Conservation (phyloP, 257 asterid genomes). For the Nicotiana attenuata region DNA sequence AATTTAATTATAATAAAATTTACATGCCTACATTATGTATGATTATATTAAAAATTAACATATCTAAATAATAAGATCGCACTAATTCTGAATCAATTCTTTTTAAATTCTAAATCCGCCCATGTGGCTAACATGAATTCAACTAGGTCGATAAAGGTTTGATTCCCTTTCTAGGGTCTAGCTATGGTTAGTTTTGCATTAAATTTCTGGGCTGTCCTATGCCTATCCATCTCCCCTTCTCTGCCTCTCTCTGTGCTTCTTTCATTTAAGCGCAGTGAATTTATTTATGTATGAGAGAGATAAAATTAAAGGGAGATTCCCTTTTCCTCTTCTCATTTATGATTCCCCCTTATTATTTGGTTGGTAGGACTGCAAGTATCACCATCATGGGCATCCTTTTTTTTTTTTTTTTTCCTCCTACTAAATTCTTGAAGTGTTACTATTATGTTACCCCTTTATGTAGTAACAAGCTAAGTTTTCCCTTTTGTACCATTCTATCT, state of each 20-base stretch:
- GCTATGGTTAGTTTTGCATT: slow-evolving; percentile 25
- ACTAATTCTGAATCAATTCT: neutral
- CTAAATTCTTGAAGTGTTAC: neutral
- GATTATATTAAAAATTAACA: too few species aligned
- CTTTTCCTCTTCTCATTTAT: slow-evolving; percentile 24
- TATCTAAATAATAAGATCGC: neutral
- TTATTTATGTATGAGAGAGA: slow-evolving; percentile 13
- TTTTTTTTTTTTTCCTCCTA: neutral
- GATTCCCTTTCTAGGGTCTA: slow-evolving; percentile 21
- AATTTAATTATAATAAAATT: too few species aligned
- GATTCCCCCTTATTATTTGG: slow-evolving; percentile 18
- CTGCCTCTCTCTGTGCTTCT: slow-evolving; percentile 3
- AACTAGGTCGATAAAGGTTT: slow-evolving; percentile 17
- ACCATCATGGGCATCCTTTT: slow-evolving; percentile 26
- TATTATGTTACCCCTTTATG: neutral
- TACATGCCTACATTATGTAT: too few species aligned
- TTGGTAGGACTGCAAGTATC: slow-evolving; percentile 21
- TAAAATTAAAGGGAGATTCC: slow-evolving; percentile 25
- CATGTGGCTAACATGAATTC: neutral
- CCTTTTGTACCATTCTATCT: neutral
- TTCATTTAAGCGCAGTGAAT: slow-evolving; percentile 13
- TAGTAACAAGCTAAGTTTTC: neutral
- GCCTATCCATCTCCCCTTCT: slow-evolving; percentile 5
- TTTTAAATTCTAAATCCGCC: neutral
- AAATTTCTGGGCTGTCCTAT: slow-evolving; percentile 16